phyloP scores from a whole-genome alignment of 1,139 yeast genomes.

The Blastobotrys illinoisensis region DNA sequence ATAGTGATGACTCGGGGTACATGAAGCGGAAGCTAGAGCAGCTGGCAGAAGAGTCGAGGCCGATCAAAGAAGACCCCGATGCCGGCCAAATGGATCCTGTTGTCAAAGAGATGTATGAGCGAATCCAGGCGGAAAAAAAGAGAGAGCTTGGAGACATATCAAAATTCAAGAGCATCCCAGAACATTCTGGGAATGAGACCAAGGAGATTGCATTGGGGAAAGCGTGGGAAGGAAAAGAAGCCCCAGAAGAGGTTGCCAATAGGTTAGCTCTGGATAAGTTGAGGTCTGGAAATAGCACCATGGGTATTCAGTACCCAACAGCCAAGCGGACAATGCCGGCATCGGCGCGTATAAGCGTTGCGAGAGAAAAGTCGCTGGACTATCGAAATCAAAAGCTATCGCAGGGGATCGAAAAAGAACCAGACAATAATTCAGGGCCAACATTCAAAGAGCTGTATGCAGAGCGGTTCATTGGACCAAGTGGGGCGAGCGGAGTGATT shows the following conservation, averaged over 20 bases:
- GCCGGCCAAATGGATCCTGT: constrained; percentile 20
- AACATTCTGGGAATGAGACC: constrained; percentile 45
- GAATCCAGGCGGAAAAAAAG: constrained; percentile 14
- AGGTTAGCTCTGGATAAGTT: constrained; percentile 10
- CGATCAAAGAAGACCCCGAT: constrained; percentile 32
- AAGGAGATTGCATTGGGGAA: constrained; percentile 47
- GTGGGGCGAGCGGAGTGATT: constrained; percentile 47
- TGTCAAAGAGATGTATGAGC: constrained; percentile 15
- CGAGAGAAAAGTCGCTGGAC: constrained; percentile 63
- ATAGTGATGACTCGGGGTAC: constrained; percentile 28
- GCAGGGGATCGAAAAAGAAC: constrained; percentile 6
- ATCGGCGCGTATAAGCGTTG: constrained; percentile 45
- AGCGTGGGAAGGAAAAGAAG: constrained; percentile 71
- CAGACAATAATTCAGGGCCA: constrained; percentile 28
- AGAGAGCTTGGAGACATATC: constrained; percentile 21
- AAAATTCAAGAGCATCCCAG: constrained; percentile 39
- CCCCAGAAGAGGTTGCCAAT: constrained; percentile 4
- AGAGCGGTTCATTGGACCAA: constrained; percentile 59
- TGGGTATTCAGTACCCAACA: constrained; percentile 16
- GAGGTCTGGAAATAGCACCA: constrained; percentile 5
- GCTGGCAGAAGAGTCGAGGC: constrained; percentile 40
- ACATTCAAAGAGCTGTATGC: constrained; percentile 57
- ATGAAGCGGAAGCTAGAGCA: constrained; percentile 37
- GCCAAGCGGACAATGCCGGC: constrained; percentile 17
- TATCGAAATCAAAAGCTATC: constrained; percentile 46